Conservation (phyloP, 2,329 filamentous ascomycete genomes). For the Ascocoryne sarcoides region DNA sequence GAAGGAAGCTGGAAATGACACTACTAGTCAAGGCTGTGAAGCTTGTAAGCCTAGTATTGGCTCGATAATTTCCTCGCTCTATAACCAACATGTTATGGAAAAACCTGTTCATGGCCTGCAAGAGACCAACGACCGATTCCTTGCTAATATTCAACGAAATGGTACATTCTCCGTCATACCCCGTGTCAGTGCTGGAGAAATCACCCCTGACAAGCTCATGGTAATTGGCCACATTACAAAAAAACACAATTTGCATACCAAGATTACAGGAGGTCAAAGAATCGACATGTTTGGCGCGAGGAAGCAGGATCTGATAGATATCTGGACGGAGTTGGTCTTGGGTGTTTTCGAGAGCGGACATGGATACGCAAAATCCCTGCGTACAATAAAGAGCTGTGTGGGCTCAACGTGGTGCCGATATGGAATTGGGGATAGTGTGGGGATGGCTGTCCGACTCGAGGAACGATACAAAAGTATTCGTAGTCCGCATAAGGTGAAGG, state of each 20-base stretch:
- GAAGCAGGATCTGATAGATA: slow-evolving; percentile 75
- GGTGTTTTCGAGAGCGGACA: slow-evolving; percentile 87
- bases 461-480: slow-evolving; percentile 88
- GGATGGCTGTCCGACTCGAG: slow-evolving; percentile 80
- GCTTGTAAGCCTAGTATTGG: slow-evolving; percentile 76
- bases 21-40: slow-evolving; percentile 71
- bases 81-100: slow-evolving; percentile 76
- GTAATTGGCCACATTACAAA: slow-evolving; percentile 76
- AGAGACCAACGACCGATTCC: slow-evolving; percentile 82
- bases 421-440: slow-evolving; percentile 82
- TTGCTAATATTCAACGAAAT: slow-evolving; percentile 86
- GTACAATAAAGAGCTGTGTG: slow-evolving; percentile 87
- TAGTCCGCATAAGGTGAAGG: slow-evolving; percentile 86
- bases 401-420: slow-evolving; percentile 88
- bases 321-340: slow-evolving; percentile 73
- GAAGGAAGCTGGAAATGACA: slow-evolving; percentile 64
- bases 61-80: slow-evolving; percentile 72
- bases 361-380: slow-evolving; percentile 79
- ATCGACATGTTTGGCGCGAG: slow-evolving; percentile 90
- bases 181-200: slow-evolving; percentile 74
- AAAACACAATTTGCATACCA: slow-evolving; percentile 78
- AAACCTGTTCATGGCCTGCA: slow-evolving; percentile 64
- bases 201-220: slow-evolving; percentile 78
- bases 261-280: slow-evolving; percentile 85
- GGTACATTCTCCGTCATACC: slow-evolving; percentile 86